These are phyloP conservation scores for Penicillium sp. DNA, from an alignment of 2,329 filamentous ascomycete species.

Conservation along the genomic window DNA sequence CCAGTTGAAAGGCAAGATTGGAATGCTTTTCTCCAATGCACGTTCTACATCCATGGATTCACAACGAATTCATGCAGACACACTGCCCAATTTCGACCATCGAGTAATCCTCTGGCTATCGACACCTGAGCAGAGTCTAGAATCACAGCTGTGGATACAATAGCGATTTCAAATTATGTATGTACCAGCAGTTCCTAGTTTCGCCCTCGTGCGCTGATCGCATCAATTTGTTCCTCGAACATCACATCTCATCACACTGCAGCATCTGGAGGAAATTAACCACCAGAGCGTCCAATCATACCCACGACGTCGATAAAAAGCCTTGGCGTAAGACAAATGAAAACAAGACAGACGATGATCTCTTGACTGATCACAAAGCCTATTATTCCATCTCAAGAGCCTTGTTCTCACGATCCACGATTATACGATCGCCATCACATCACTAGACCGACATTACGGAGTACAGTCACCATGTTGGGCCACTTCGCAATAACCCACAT, in stretches of 20 bases:
- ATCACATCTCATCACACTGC: background rate
- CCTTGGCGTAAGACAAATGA: background rate
- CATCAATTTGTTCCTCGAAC: background rate
- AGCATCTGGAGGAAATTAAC: background rate
- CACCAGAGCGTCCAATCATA: background rate
- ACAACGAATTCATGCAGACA: no score
- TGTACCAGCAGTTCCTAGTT: background rate
- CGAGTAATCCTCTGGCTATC: no score
- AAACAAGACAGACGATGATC: background rate
- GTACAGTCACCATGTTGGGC: background rate
- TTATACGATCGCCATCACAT: background rate
- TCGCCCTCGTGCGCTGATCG: background rate
- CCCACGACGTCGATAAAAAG: background rate
- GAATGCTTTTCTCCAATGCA: no score
- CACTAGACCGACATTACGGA: background rate
- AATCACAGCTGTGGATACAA: no score
- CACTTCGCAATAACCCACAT: constrained; percentile 11
- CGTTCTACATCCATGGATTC: no score
- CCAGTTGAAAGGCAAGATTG: no score
- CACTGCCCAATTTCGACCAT: no score
- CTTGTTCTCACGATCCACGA: background rate
- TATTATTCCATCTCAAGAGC: background rate
- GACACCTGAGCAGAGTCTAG: no score
- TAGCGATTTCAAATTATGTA: background rate
- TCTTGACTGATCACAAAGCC: background rate